Base-by-base conservation (phyloP, 495 filamentous ascomycete species). In the Sordaria brevicollis region DNA sequence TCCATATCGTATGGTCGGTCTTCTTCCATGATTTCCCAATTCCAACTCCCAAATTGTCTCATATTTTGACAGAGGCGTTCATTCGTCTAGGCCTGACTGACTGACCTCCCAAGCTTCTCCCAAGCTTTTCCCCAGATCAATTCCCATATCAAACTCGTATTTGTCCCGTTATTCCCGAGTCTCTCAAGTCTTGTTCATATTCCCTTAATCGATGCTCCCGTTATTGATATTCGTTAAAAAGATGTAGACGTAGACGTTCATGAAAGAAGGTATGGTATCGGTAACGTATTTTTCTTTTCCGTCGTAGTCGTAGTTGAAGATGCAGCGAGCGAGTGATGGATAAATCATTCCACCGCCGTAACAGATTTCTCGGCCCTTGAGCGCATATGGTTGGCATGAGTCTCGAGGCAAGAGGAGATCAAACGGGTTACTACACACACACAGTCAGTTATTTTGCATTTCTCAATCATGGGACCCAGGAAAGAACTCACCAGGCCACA, bases 361-460 rank as follows among this genome's bases (percentile, higher is more conserved):
- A 89, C 79, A 2, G 90, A 92, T 71, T 86, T 85, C 74, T 92
- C 89, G 13, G 90, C 86, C 74, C 89, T 87, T 41, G 85, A 85
- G 70, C 82, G 81, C 87, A 96, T 92, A 72, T 93, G 91, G 68
- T 87, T 86, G 2, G 94, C 93, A 76, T 98, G 94, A 33, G 87
- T 87, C 76, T 96, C 91, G 67, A 97, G 86, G 69, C 92, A 93
- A 43, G 89, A 89, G 21, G 92, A 90, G 91, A 97, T 97, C 33
- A 96, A 83, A 72, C 91, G 91, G 67, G 92, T 94, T 35, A 97
- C 93, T 92, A 73, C 19, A 39, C n/a, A n/a, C n/a, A n/a, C n/a
- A n/a, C n/a, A 62, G 5, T 62, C 33, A 13, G 13, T 62, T 62
- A 62, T 13, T 15, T 62, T 31, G 49, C 25, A n/a, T 8, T 33